Conservation (phyloP, 1,139 yeast genomes). For the Suhomyces coccinellae region DNA sequence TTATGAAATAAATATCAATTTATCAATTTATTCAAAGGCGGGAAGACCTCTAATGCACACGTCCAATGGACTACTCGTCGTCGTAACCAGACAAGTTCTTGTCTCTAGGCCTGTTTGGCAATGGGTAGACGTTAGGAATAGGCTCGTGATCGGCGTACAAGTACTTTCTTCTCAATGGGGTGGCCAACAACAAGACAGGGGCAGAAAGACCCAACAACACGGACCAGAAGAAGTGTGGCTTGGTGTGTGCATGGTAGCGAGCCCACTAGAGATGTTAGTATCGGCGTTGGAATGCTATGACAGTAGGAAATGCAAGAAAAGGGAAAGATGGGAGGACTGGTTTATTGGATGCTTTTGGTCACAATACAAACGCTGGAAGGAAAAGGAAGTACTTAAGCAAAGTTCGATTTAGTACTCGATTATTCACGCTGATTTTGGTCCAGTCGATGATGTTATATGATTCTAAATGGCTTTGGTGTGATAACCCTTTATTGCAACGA, state of each 20-base stretch:
- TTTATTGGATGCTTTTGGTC: no score
- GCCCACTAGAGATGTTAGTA: slow-evolving; percentile 58
- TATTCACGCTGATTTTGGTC: no score
- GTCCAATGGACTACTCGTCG: slow-evolving; percentile 32
- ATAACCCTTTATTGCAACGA: no score
- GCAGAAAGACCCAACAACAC: slow-evolving; percentile 66
- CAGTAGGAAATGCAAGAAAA: no score
- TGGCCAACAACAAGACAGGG: slow-evolving; percentile 59
- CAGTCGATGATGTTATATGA: no score
- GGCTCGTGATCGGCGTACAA: slow-evolving; percentile 68
- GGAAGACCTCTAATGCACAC: slow-evolving; percentile 10
- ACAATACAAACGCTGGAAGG: no score
- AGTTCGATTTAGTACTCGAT: no score
- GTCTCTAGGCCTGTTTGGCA: slow-evolving; percentile 59
- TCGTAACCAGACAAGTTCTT: slow-evolving; percentile 54
- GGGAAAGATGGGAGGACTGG: no score
- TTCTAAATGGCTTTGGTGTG: no score
- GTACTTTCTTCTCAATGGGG: slow-evolving; percentile 72
- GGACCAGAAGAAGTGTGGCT: slow-evolving; percentile 78
- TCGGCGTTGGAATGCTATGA: neutral
- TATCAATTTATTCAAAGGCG: slow-evolving; percentile 1
- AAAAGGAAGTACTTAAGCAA: no score
- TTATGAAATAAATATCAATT: neutral
- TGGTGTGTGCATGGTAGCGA: slow-evolving; percentile 76
- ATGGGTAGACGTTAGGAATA: slow-evolving; percentile 69